phyloP scores from a whole-genome alignment of 345 rosid species.

The Eutrema japonicum region DNA sequence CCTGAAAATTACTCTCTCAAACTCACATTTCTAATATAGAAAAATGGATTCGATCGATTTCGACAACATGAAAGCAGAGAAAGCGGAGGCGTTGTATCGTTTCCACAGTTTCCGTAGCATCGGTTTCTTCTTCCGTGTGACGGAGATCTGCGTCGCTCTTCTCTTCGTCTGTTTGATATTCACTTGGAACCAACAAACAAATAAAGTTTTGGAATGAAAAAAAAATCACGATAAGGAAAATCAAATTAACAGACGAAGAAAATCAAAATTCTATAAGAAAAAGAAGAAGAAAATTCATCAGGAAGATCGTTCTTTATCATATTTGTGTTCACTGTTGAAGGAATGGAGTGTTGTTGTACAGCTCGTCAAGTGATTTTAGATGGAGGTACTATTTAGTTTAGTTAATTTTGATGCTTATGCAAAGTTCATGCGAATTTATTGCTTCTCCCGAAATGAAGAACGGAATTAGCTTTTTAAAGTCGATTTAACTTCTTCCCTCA shows the following conservation, averaged over 20 bases:
- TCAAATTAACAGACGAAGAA: neutral
- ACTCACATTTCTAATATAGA: slow-evolving; percentile 1
- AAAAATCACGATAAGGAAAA: neutral
- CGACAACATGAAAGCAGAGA: slow-evolving; percentile 51
- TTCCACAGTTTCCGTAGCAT: slow-evolving; percentile 48
- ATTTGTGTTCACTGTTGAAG: no score
- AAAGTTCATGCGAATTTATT: no score
- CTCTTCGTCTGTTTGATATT: slow-evolving; percentile 54
- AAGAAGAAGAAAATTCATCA: no score
- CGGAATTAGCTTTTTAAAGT: no score
- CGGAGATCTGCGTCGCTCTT: slow-evolving; percentile 41
- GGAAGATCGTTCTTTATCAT: no score
- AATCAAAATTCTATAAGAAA: no score
- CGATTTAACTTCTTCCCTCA: no score
- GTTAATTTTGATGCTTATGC: no score
- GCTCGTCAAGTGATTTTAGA: no score
- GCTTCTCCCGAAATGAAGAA: no score
- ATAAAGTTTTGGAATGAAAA: slow-evolving; percentile 23
- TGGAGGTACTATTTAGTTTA: no score
- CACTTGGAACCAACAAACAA: slow-evolving; percentile 31
- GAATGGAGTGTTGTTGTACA: no score
- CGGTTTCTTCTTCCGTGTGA: slow-evolving; percentile 46
- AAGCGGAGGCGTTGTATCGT: slow-evolving; percentile 35
- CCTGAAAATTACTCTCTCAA: neutral
- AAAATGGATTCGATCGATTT: slow-evolving; percentile 52